phyloP scores from a whole-genome alignment of 75 land plant species.

The Pinus taeda region DNA sequence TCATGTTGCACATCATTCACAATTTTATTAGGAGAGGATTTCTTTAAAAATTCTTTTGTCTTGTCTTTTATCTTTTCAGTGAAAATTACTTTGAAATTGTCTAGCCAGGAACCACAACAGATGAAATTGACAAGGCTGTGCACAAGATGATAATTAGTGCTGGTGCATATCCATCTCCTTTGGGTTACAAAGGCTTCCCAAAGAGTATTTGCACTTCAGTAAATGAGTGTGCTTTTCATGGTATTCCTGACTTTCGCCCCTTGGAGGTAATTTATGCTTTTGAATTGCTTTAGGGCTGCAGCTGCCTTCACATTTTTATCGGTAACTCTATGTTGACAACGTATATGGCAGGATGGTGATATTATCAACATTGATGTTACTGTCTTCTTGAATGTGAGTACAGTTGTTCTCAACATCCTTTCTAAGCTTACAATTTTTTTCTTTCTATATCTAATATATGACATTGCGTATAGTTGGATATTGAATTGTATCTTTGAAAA shows the following conservation, averaged over 20 bases:
- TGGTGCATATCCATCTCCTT: slow-evolving; percentile 51
- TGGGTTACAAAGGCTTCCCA: slow-evolving; percentile 38
- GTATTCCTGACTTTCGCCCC: slow-evolving; percentile 37
- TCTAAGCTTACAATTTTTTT: not conserved
- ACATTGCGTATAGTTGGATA: not conserved
- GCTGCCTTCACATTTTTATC: not conserved
- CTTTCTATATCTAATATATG: not conserved
- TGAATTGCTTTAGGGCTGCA: too few relatives aligned
- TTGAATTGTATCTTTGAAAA: not conserved
- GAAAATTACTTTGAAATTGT: slow-evolving; percentile 7
- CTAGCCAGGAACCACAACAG: slow-evolving; percentile 32
- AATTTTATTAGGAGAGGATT: not conserved
- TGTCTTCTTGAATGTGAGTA: slow-evolving; percentile 72
- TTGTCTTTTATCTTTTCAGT: not conserved
- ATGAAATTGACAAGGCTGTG: slow-evolving; percentile 36
- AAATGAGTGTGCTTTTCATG: slow-evolving; percentile 48
- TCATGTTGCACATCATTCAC: not conserved
- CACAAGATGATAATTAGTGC: slow-evolving; percentile 31
- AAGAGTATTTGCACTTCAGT: slow-evolving; percentile 44
- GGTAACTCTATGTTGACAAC: not conserved
- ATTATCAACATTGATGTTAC: slow-evolving; percentile 90
- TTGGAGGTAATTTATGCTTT: slow-evolving; percentile 12
- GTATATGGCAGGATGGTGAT: slow-evolving; percentile 73
- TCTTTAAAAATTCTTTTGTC: not conserved
- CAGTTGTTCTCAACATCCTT: not conserved